A percentile compares a stretch with the other conserved stretches of the same genome.
Evolutionary conservation across 148 eudicot species (phyloP).

Genomic region (Rhododendron williamsianum): DNA sequence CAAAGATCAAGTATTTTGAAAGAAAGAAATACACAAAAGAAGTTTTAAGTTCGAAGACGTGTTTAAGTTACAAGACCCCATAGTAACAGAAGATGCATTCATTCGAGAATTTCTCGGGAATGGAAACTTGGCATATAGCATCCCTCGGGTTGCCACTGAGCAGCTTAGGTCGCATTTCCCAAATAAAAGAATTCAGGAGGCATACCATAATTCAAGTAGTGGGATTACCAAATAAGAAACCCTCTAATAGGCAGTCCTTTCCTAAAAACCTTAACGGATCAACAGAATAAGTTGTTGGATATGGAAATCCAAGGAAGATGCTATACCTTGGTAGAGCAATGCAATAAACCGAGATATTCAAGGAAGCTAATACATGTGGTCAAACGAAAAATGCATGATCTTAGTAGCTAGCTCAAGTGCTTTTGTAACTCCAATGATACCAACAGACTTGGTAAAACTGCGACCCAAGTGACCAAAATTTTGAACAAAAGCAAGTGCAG

Average conservation of each 20-base stretch:
- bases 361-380: neutral
- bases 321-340: neutral
- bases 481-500: neutral
- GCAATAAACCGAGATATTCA: neutral
- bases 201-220: neutral
- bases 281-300: neutral
- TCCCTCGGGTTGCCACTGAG: neutral
- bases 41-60: neutral
- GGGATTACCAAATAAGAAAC: neutral
- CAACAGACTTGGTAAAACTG: neutral
- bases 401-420: neutral
- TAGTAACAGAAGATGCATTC: neutral
- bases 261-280: neutral
- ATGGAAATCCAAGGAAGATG: neutral
- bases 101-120: neutral
- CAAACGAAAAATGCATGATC: neutral
- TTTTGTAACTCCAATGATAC: neutral
- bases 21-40: neutral
- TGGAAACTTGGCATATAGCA: neutral
- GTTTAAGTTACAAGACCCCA: neutral
- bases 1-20: neutral
- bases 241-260: neutral
- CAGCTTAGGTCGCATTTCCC: neutral
- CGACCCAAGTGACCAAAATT: neutral
- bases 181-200: neutral